phyloP scores from a whole-genome alignment of 176 grass and related monocot genomes.

The Zea mays region DNA sequence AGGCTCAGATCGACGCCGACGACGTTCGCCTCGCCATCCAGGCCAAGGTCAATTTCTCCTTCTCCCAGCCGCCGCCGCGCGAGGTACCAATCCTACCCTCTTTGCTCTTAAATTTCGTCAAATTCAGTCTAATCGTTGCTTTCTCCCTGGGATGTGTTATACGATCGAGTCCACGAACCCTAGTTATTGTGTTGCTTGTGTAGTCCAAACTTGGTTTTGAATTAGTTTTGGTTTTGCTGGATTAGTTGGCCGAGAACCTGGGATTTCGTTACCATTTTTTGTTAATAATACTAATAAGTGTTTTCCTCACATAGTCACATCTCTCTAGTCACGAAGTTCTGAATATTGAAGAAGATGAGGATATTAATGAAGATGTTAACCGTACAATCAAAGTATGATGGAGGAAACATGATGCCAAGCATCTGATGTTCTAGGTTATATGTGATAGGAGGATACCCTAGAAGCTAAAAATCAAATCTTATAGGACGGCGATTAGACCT shows the following conservation, averaged over 20 bases:
- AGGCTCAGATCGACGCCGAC: slow-evolving; percentile 80
- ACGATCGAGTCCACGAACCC: slow-evolving; percentile 8
- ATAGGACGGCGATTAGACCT: no score
- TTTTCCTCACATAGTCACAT: neutral
- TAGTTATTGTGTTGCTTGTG: slow-evolving; percentile 8
- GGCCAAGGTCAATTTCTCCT: slow-evolving; percentile 96
- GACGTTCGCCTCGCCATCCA: slow-evolving; percentile 90
- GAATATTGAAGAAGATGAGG: no score
- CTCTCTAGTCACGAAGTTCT: neutral
- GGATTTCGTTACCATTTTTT: neutral
- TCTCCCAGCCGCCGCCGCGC: slow-evolving; percentile 96
- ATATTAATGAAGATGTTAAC: no score
- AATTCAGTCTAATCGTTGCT: neutral
- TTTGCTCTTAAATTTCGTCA: neutral
- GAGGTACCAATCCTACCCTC: slow-evolving; percentile 54
- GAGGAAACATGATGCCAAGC: no score
- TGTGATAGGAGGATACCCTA: no score
- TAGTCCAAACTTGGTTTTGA: neutral
- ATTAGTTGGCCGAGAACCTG: neutral
- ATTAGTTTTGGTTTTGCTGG: neutral
- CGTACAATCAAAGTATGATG: no score
- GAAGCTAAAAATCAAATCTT: no score
- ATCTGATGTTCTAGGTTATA: no score
- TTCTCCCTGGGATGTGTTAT: neutral
- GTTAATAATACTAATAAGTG: neutral